Evolutionary conservation across 1,284 basidiomycete species (phyloP).

Genomic region (Marasmius sp.): DNA sequence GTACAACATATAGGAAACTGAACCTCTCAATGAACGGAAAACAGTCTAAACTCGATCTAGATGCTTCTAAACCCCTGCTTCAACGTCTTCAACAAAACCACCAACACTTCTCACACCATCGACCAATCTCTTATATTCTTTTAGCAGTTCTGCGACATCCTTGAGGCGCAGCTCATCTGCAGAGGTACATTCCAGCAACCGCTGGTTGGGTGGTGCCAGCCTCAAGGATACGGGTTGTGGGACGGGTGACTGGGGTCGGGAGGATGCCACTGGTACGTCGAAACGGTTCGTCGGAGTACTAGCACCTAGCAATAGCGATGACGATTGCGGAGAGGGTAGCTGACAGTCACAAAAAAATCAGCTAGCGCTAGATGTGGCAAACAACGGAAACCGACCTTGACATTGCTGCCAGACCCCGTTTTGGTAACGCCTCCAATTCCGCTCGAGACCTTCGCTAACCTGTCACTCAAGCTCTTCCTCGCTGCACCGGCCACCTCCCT

Average conservation of each 20-base stretch:
- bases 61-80: not conserved
- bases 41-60: no score
- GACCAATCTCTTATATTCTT: slow-evolving; percentile 73
- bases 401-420: slow-evolving; percentile 18
- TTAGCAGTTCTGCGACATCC: slow-evolving; percentile 73
- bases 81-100: slow-evolving; percentile 32
- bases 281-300: slow-evolving; percentile 24
- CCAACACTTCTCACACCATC: slow-evolving; percentile 43
- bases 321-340: slow-evolving; percentile 45
- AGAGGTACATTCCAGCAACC: slow-evolving; percentile 64
- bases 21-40: no score
- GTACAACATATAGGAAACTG: no score
- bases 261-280: slow-evolving; percentile 46
- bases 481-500: slow-evolving; percentile 22
- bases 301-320: slow-evolving; percentile 36
- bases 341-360: slow-evolving; percentile 31
- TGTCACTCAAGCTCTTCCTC: slow-evolving; percentile 70
- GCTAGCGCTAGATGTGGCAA: slow-evolving; percentile 4
- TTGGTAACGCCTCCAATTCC: slow-evolving; percentile 50
- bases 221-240: not conserved
- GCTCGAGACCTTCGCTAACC: slow-evolving; percentile 70
- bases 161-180: slow-evolving; percentile 71
- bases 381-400: not conserved
- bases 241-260: slow-evolving; percentile 1
- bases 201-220: slow-evolving; percentile 56